These are phyloP conservation scores for Aotearoamyces nothofagi DNA, from an alignment of 2,329 filamentous ascomycete species.

Conservation along the genomic window DNA sequence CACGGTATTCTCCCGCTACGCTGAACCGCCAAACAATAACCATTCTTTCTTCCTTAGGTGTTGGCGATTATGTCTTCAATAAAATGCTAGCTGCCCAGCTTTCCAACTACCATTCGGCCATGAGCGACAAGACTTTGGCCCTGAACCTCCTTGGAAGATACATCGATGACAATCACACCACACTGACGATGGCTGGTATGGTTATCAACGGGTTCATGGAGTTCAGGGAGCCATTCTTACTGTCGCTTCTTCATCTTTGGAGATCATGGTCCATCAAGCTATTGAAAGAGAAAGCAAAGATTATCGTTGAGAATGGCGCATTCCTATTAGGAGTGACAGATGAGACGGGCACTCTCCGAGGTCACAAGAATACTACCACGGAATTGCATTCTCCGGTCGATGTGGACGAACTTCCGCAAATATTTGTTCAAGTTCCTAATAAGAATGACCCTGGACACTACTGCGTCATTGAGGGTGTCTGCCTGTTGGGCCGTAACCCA, in stretches of 20 bases:
- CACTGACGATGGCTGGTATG: slow-evolving; percentile 59
- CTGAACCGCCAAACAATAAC: slow-evolving; percentile 84
- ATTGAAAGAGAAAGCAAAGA: slow-evolving; percentile 83
- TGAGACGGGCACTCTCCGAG: slow-evolving; percentile 62
- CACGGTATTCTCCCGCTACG: slow-evolving; percentile 59
- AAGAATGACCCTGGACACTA: slow-evolving; percentile 34
- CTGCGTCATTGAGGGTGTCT: slow-evolving; percentile 57
- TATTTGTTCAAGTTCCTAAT: slow-evolving; percentile 72
- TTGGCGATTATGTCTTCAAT: slow-evolving; percentile 51
- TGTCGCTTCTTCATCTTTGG: slow-evolving; percentile 71
- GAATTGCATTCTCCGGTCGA: slow-evolving; percentile 17
- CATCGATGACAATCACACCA: slow-evolving; percentile 75
- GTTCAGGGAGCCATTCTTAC: slow-evolving; percentile 62
- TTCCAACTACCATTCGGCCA: slow-evolving; percentile 50
- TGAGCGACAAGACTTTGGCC: slow-evolving; percentile 49
- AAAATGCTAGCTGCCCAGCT: slow-evolving; percentile 55
- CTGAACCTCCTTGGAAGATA: slow-evolving; percentile 54
- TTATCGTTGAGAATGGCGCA: slow-evolving; percentile 67
- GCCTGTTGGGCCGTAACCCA: slow-evolving; percentile 79
- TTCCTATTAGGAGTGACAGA: slow-evolving; percentile 83
- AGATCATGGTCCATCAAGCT: slow-evolving; percentile 77
- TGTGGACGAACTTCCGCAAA: slow-evolving; percentile 52
- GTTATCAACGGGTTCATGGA: slow-evolving; percentile 68
- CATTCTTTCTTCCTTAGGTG: slow-evolving; percentile 66
- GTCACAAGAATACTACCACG: slow-evolving; percentile 42